Evolutionary conservation across 2,329 filamentous ascomycete species (phyloP).

Genomic region (Dryadomyces quercus-mongolicae): DNA sequence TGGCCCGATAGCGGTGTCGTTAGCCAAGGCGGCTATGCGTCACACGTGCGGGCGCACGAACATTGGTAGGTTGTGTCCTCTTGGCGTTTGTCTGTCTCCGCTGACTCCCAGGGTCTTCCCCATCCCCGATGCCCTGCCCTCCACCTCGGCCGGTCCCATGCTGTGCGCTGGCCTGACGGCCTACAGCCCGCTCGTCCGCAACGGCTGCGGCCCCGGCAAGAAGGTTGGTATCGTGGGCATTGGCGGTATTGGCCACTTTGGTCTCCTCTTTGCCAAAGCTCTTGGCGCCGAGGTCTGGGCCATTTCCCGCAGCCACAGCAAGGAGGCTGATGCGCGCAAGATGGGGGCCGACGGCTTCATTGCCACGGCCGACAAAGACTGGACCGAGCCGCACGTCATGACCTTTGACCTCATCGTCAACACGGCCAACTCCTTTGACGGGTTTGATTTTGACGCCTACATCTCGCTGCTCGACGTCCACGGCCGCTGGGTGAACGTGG

Average conservation of each 20-base stretch:
- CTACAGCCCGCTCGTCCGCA: conserved; percentile 65
- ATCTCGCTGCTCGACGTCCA: conserved; percentile 71
- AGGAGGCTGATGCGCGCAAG: conserved; percentile 45
- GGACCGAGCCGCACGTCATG: conserved; percentile 44
- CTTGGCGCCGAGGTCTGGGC: conserved; percentile 50
- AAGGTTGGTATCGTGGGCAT: conserved; percentile 66
- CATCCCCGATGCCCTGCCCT: conserved; percentile 60
- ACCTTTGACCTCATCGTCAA: conserved; percentile 69
- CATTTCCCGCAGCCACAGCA: conserved; percentile 46
- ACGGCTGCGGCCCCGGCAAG: conserved; percentile 65
- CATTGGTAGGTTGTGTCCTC: conserved; percentile 42
- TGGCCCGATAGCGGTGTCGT: conserved; percentile 38
- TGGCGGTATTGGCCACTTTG: conserved; percentile 62
- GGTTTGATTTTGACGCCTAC: conserved; percentile 59
- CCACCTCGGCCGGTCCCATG: conserved; percentile 60
- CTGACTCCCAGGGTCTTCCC: conserved; percentile 41
- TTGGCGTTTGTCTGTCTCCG: neutral
- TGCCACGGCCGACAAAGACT: conserved; percentile 43
- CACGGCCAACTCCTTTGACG: conserved; percentile 56
- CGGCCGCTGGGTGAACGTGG: conserved; percentile 68
- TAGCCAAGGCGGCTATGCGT: conserved; percentile 43
- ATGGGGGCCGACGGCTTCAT: conserved; percentile 51
- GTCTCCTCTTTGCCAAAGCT: conserved; percentile 56
- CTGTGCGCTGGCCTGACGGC: conserved; percentile 75
- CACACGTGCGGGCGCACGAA: conserved; percentile 44